Evolutionary conservation across 805 yeast species (phyloP).

Genomic region (Pichia occidentalis): DNA sequence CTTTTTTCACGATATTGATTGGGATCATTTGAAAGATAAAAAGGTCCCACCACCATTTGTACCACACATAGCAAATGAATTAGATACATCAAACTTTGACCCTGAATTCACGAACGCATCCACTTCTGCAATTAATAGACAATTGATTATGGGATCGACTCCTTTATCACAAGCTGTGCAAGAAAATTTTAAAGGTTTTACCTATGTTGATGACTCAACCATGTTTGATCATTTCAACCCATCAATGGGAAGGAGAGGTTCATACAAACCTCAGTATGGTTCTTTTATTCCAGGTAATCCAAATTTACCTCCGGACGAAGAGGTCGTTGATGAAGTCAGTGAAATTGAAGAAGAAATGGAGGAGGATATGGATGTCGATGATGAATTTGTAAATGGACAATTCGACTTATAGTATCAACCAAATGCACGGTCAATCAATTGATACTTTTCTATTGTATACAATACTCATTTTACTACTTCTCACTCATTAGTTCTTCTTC

Average conservation of each 20-base stretch:
- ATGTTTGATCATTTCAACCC: constrained; percentile 72
- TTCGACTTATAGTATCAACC: constrained; percentile 86
- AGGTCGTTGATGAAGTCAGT: constrained; percentile 68
- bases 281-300: constrained; percentile 78
- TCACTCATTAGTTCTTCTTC: too few relatives aligned
- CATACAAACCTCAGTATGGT: constrained; percentile 42
- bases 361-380: constrained; percentile 50
- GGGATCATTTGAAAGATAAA: constrained; percentile 73
- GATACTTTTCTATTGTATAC: too few relatives aligned
- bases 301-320: constrained; percentile 75
- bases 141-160: constrained; percentile 58
- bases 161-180: constrained; percentile 94
- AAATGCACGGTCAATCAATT: too few relatives aligned
- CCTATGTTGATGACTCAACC: constrained; percentile 90
- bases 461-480: too few relatives aligned
- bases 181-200: constrained; percentile 94
- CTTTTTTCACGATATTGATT: constrained; percentile 85
- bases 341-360: constrained; percentile 36
- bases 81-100: constrained; percentile 94
- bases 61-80: constrained; percentile 85
- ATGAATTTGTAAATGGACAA: constrained; percentile 83
- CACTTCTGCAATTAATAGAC: constrained; percentile 71
- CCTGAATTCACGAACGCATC: constrained; percentile 95
- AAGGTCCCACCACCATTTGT: constrained; percentile 94
- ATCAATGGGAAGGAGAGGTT: constrained; percentile 32